A percentile compares a stretch with the other conserved stretches of the same genome.
phyloP scores from a whole-genome alignment of 1,284 basidiomycete species.

The Cystobasidium slooffiae region DNA sequence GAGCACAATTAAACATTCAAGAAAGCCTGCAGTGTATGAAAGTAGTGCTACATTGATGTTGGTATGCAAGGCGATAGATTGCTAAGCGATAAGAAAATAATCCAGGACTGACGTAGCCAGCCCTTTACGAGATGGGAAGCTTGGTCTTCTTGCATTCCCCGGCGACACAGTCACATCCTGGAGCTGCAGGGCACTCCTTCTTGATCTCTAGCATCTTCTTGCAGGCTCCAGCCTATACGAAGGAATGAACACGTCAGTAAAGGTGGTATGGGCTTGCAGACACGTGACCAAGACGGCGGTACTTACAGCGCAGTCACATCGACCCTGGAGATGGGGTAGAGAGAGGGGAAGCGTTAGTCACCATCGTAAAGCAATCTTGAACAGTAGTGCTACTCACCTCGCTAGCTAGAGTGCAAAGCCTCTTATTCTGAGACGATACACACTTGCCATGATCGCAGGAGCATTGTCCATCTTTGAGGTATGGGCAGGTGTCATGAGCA shows the following conservation, averaged over 20 bases:
- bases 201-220: conserved; percentile 42
- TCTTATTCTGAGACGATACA: conserved; percentile 43
- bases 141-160: conserved; percentile 41
- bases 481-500: conserved; percentile 33
- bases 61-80: not conserved
- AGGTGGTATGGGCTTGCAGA: not conserved
- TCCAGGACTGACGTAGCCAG: too few species aligned
- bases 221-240: conserved; percentile 35
- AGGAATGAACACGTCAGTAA: not conserved
- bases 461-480: conserved; percentile 38
- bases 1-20: too few species aligned
- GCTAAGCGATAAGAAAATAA: too few species aligned
- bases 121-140: conserved; percentile 35
- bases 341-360: not conserved
- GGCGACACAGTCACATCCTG: conserved; percentile 38
- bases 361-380: not conserved
- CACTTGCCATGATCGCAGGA: conserved; percentile 26
- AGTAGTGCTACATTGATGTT: not conserved
- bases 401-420: conserved; percentile 36
- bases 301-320: conserved; percentile 40
- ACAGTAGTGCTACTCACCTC: conserved; percentile 18
- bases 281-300: not conserved
- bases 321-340: conserved; percentile 7
- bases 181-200: conserved; percentile 15
- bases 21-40: too few species aligned